Evolutionary conservation across 2,329 filamentous ascomycete genomes (phyloP).

Genomic region (Sclerotinia sclerotiorum): DNA sequence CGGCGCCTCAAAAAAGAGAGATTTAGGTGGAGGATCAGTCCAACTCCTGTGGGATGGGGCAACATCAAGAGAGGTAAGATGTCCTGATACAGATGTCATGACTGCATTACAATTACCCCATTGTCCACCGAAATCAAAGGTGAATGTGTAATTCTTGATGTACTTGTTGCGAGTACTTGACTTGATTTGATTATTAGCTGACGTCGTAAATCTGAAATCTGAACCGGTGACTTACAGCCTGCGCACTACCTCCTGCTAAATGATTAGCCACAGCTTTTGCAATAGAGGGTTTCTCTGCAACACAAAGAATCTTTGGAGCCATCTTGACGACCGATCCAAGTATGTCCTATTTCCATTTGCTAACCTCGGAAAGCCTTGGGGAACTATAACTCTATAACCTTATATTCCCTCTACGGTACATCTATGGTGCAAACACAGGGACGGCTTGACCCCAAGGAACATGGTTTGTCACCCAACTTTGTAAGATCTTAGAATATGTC

Average conservation of each 20-base stretch:
- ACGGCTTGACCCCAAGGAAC: neutral
- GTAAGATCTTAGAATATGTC: neutral
- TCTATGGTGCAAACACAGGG: neutral
- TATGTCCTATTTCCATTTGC: neutral
- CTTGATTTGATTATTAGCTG: conserved; percentile 27
- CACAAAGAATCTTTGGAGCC: conserved; percentile 62
- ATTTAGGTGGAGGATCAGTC: conserved; percentile 74
- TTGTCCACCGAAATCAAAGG: conserved; percentile 76
- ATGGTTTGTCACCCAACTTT: neutral
- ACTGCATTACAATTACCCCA: conserved; percentile 84
- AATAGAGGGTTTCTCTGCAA: conserved; percentile 90
- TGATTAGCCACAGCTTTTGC: conserved; percentile 91
- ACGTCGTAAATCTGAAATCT: conserved; percentile 8
- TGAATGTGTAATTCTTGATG: conserved; percentile 93
- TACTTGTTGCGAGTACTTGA: conserved; percentile 51
- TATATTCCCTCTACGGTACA: neutral
- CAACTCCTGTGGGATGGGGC: conserved; percentile 68
- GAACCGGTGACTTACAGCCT: conserved; percentile 56
- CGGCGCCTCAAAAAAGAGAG: conserved; percentile 73
- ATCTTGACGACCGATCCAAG: conserved; percentile 24
- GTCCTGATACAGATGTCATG: conserved; percentile 91
- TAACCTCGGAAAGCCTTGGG: neutral
- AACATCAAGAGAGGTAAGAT: conserved; percentile 82
- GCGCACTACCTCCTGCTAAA: conserved; percentile 72
- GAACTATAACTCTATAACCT: neutral